A percentile compares a stretch with the other conserved stretches of the same genome.
Evolutionary conservation across 768 basidiomycete species (phyloP).

Genomic region (Boletus barrowsii): DNA sequence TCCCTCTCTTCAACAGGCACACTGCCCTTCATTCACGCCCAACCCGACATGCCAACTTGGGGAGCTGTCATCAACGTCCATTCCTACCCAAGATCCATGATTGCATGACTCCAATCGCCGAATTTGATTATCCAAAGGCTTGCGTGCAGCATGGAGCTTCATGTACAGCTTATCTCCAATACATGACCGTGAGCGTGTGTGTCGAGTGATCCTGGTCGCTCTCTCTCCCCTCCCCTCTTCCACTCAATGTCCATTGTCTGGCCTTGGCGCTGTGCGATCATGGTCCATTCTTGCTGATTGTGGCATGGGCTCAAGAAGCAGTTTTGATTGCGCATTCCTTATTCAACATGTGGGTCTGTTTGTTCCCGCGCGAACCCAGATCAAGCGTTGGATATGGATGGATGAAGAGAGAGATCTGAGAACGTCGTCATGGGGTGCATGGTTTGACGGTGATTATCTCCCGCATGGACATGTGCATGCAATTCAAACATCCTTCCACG

Average conservation of each 20-base stretch:
- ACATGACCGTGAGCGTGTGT: conserved; percentile 14
- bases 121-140: conserved; percentile 17
- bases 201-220: background rate
- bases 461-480: conserved; percentile 10
- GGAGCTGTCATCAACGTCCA: conserved; percentile 4
- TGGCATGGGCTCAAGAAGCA: conserved; percentile 2
- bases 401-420: conserved; percentile 4
- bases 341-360: background rate
- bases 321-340: background rate
- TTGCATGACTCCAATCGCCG: background rate
- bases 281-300: background rate
- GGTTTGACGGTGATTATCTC: conserved; percentile 27
- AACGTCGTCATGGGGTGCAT: background rate
- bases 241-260: background rate
- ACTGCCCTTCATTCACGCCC: background rate
- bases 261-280: background rate
- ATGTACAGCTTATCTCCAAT: background rate
- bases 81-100: conserved; percentile 2
- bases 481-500: background rate
- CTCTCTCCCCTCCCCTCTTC: background rate
- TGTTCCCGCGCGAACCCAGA: conserved; percentile 6
- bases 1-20: conserved; percentile 4
- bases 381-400: background rate
- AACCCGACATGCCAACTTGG: conserved; percentile 1
- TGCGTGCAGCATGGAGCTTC: conserved; percentile 7